Evolutionary conservation across 2,329 filamentous ascomycete genomes (phyloP).

Genomic region (Nannizziopsis arthrosporioides): DNA sequence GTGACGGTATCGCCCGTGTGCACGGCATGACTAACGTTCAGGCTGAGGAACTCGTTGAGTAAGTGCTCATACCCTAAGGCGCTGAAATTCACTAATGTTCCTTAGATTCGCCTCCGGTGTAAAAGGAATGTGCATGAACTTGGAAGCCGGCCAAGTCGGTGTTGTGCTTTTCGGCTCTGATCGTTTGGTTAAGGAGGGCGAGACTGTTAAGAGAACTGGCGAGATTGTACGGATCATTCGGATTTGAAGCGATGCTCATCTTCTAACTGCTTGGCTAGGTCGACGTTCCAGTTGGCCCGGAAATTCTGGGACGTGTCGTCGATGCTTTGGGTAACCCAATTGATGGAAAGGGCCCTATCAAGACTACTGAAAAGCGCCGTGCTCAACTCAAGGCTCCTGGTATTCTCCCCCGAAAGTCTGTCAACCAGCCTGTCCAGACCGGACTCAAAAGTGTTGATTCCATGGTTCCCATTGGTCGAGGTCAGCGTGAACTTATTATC

Average conservation of each 20-base stretch:
- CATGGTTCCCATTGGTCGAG: constrained; percentile 99
- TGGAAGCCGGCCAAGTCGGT: constrained; percentile 99
- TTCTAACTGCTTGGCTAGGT: constrained; percentile 47
- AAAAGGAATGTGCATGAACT: constrained; percentile 99
- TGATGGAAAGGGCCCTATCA: constrained; percentile 96
- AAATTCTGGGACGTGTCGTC: constrained; percentile 93
- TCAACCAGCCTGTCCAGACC: constrained; percentile 98
- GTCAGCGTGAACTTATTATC: constrained; percentile 99
- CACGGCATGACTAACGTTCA: constrained; percentile 99
- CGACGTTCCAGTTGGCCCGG: constrained; percentile 85
- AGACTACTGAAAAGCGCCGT: constrained; percentile 83
- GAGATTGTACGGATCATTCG: constrained; percentile 68
- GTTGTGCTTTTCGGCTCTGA: constrained; percentile 99
- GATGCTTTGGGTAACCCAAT: constrained; percentile 99
- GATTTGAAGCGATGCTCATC: neutral
- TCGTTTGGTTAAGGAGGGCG: constrained; percentile 98
- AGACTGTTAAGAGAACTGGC: constrained; percentile 99
- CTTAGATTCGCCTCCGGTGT: constrained; percentile 94
- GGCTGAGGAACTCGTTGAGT: constrained; percentile 99
- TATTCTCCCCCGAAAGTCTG: constrained; percentile 91
- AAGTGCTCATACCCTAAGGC: constrained; percentile 39
- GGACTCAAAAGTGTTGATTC: constrained; percentile 98
- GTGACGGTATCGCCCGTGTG: constrained; percentile 99
- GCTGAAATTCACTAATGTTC: constrained; percentile 19
- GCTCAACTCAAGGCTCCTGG: constrained; percentile 98